phyloP scores from a whole-genome alignment of 257 asterid species.

The Petunia axillaris region DNA sequence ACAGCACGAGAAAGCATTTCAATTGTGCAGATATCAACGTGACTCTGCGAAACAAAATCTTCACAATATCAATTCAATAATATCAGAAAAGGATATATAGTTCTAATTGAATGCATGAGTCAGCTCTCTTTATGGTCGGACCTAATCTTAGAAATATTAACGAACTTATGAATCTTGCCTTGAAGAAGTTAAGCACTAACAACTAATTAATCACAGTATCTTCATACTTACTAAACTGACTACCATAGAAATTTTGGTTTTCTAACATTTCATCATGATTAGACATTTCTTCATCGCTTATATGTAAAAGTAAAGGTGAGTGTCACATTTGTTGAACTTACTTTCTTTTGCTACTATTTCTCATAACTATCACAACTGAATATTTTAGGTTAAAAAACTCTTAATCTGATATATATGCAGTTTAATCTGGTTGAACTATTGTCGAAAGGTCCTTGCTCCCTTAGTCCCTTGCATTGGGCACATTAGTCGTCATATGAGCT shows the following conservation, averaged over 20 bases:
- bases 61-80: background rate
- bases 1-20: conserved; percentile 48
- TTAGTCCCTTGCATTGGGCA: conserved; percentile 30
- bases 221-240: no score
- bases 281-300: background rate
- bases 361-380: background rate
- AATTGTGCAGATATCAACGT: conserved; percentile 25
- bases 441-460: background rate
- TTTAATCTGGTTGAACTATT: background rate
- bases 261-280: conserved; percentile 3
- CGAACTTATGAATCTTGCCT: background rate
- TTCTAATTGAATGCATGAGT: background rate
- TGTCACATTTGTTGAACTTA: background rate
- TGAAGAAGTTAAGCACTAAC: no score
- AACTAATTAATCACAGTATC: no score
- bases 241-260: background rate
- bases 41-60: conserved; percentile 35
- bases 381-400: background rate
- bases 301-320: background rate
- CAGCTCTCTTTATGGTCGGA: background rate
- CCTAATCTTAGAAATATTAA: background rate
- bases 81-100: background rate
- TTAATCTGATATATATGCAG: background rate
- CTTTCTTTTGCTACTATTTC: background rate
- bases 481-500: conserved; percentile 45